phyloP scores from a whole-genome alignment of 2,329 filamentous ascomycete species.

The Penicillium sp. region DNA sequence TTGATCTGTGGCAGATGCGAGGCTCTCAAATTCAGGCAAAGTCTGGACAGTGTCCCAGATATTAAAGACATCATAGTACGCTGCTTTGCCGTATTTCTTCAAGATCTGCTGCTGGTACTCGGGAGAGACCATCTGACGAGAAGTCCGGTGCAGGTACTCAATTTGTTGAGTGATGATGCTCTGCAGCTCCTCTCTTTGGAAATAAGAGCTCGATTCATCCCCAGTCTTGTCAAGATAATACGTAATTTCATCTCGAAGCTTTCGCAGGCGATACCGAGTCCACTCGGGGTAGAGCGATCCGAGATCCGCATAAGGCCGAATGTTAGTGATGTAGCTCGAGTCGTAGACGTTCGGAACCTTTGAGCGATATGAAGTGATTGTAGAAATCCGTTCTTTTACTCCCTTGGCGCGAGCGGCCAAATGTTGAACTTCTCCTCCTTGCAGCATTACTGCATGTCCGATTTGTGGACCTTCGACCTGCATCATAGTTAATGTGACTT shows the following conservation, averaged over 20 bases:
- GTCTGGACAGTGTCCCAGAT: slow-evolving; percentile 12
- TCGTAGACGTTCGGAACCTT: slow-evolving; percentile 18
- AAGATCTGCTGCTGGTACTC: slow-evolving; percentile 4
- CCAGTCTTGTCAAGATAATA: slow-evolving; percentile 3
- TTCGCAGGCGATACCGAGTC: slow-evolving; percentile 21
- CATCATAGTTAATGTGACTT: slow-evolving; percentile 9
- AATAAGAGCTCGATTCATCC: neutral
- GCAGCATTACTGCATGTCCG: slow-evolving; percentile 21
- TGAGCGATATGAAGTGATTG: slow-evolving; percentile 28
- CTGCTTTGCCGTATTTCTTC: slow-evolving; percentile 5
- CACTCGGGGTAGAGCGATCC: slow-evolving; percentile 22
- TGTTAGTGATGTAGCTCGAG: slow-evolving; percentile 23
- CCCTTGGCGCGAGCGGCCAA: slow-evolving; percentile 25
- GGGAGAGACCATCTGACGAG: slow-evolving; percentile 14
- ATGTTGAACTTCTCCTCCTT: slow-evolving; percentile 30
- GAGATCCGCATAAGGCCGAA: slow-evolving; percentile 19
- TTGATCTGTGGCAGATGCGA: slow-evolving; percentile 7
- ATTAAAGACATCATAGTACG: slow-evolving; percentile 11
- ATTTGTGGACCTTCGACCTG: slow-evolving; percentile 2
- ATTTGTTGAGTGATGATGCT: slow-evolving; percentile 9
- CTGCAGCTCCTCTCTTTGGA: slow-evolving; percentile 1
- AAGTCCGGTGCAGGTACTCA: slow-evolving; percentile 12
- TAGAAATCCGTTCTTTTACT: slow-evolving; percentile 25
- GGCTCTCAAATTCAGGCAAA: slow-evolving; percentile 5
- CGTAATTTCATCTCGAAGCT: slow-evolving; percentile 14